Conservation (phyloP, 2,329 filamentous ascomycete species). For the Mycosphaerella sp. region DNA sequence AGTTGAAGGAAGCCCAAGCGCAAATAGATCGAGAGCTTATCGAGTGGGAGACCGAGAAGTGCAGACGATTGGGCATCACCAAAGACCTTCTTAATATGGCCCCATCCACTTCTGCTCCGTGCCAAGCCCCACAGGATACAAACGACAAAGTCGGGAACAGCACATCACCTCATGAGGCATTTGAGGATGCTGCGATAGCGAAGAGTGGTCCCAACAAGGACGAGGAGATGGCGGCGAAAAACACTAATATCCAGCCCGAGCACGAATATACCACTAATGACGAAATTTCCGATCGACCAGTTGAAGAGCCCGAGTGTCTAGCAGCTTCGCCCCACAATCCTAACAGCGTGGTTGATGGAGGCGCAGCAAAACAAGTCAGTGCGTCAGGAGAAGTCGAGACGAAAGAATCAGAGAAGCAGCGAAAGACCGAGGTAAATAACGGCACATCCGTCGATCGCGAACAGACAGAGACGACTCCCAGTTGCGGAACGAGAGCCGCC, state of each 20-base stretch:
- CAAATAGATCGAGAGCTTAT: conserved; percentile 58
- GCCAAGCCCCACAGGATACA: not conserved
- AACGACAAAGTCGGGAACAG: not conserved
- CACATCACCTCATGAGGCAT: not conserved
- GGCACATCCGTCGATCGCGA: conserved; percentile 3
- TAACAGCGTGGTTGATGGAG: not conserved
- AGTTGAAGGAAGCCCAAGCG: conserved; percentile 59
- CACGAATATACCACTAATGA: not conserved
- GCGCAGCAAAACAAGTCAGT: not conserved
- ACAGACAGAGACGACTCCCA: conserved; percentile 6
- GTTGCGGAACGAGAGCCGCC: conserved; percentile 13
- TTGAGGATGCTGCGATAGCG: not conserved
- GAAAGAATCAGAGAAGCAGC: conserved; percentile 5
- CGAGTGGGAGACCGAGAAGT: conserved; percentile 49
- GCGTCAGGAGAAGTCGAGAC: not conserved
- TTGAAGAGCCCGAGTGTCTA: not conserved
- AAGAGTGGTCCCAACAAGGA: not conserved
- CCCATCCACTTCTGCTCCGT: no score
- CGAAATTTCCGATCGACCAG: not conserved
- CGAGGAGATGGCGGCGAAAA: not conserved
- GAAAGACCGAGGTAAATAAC: conserved; percentile 8
- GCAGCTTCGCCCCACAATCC: not conserved
- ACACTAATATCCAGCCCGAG: not conserved
- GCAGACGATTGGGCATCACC: conserved; percentile 5
- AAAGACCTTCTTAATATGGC: conserved; percentile 7